These are phyloP conservation scores for Mikania micrantha DNA, from an alignment of 129 eudicot species.

Conservation along the genomic window DNA sequence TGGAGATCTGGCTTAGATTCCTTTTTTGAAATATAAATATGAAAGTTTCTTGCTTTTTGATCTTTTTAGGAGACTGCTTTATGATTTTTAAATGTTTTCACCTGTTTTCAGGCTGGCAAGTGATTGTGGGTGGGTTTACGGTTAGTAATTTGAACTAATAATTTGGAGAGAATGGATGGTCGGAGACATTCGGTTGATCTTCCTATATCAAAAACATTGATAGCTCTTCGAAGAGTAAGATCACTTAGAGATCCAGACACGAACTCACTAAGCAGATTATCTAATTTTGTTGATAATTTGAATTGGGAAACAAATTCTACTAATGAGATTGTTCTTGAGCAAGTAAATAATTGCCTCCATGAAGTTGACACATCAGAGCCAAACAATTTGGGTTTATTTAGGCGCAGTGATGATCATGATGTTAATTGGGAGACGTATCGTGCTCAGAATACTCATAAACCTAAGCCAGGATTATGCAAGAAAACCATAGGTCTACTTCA, in stretches of 20 bases:
- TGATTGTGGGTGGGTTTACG: constrained; percentile 19
- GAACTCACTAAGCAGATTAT: constrained; percentile 61
- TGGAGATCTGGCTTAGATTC: constrained; percentile 6
- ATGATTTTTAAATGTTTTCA: constrained; percentile 15
- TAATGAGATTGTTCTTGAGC: constrained; percentile 56
- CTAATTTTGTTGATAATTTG: constrained; percentile 53
- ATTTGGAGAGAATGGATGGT: constrained; percentile 58
- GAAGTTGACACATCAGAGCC: constrained; percentile 15
- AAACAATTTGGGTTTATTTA: constrained; percentile 27
- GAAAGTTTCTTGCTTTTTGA: constrained; percentile 17
- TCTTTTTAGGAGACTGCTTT: constrained; percentile 4
- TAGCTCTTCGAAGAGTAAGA: constrained; percentile 92
- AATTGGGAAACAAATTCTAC: constrained; percentile 81
- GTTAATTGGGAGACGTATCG: constrained; percentile 31
- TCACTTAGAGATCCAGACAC: constrained; percentile 97
- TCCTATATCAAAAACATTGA: constrained; percentile 71
- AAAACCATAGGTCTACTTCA: constrained; percentile 19
- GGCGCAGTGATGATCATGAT: constrained; percentile 28
- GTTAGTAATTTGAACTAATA: neutral
- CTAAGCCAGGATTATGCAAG: constrained; percentile 17
- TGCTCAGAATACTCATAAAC: constrained; percentile 28
- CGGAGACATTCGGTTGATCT: constrained; percentile 87
- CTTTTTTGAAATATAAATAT: constrained; percentile 12
- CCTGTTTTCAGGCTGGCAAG: constrained; percentile 18
- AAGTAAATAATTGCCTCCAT: constrained; percentile 24